Percentiles rank a stretch among this genome's conserved stretches.
Evolutionary conservation across 2,329 filamentous ascomycete species (phyloP).

Genomic region (Alternaria alternata): DNA sequence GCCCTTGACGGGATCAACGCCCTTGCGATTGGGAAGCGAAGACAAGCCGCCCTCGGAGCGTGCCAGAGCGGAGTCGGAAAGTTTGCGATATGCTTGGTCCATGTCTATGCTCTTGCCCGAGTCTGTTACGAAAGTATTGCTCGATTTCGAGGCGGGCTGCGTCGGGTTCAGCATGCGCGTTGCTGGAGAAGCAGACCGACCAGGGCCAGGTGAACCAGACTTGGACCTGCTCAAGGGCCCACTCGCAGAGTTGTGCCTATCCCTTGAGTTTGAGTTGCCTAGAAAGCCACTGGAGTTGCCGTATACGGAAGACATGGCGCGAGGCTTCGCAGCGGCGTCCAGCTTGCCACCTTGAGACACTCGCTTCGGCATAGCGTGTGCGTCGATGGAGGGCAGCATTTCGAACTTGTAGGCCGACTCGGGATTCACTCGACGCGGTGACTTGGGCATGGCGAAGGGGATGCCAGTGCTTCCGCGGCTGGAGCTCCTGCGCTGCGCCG

Average conservation of each 20-base stretch:
- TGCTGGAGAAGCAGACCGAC: conserved; percentile 49
- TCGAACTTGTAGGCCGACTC: conserved; percentile 56
- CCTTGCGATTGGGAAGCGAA: conserved; percentile 62
- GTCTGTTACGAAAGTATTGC: conserved; percentile 62
- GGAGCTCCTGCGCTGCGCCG: conserved; percentile 42
- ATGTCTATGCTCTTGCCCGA: conserved; percentile 72
- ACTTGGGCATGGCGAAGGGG: conserved; percentile 41
- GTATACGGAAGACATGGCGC: conserved; percentile 57
- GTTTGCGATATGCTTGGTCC: conserved; percentile 71
- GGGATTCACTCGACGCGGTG: conserved; percentile 47
- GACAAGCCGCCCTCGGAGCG: conserved; percentile 70
- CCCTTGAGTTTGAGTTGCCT: conserved; percentile 30
- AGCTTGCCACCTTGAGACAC: conserved; percentile 55
- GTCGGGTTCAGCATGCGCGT: conserved; percentile 58
- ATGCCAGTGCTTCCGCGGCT: conserved; percentile 44
- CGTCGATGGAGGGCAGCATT: conserved; percentile 56
- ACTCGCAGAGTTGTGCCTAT: conserved; percentile 52
- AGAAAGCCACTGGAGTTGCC: conserved; percentile 38
- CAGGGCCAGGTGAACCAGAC: conserved; percentile 51
- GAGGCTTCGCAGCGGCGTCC: conserved; percentile 43
- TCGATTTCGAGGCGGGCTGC: conserved; percentile 50
- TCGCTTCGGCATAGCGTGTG: conserved; percentile 53
- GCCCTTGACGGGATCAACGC: conserved; percentile 48
- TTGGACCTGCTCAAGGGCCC: conserved; percentile 49
- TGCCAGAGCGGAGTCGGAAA: conserved; percentile 75